Conservation (phyloP, 352 stramenopile genomes). For the Pythium apleroticum region DNA sequence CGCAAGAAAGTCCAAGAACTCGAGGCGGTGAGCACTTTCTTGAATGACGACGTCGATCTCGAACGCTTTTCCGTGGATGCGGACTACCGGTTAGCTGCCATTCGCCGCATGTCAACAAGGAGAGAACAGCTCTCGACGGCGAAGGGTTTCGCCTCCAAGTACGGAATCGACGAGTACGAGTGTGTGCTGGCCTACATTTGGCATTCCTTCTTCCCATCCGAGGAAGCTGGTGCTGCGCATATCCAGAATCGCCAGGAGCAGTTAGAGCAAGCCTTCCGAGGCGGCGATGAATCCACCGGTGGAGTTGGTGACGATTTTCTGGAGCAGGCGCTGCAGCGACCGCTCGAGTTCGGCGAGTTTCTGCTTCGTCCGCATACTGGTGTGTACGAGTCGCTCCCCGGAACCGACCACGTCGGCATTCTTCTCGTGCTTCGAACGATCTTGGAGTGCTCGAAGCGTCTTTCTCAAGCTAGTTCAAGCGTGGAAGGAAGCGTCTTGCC, state of each 20-base stretch:
- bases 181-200: slow-evolving; percentile 69
- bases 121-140: slow-evolving; percentile 49
- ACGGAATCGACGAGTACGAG: slow-evolving; percentile 58
- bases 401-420: slow-evolving; percentile 68
- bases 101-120: slow-evolving; percentile 50
- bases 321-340: slow-evolving; percentile 60
- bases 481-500: slow-evolving; percentile 31
- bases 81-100: slow-evolving; percentile 47
- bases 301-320: slow-evolving; percentile 45
- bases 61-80: slow-evolving; percentile 50
- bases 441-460: slow-evolving; percentile 73
- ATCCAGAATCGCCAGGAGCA: slow-evolving; percentile 48
- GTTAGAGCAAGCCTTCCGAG: slow-evolving; percentile 63
- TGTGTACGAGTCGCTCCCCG: slow-evolving; percentile 58
- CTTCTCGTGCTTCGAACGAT: slow-evolving; percentile 71
- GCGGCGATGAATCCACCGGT: slow-evolving; percentile 15
- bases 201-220: slow-evolving; percentile 32
- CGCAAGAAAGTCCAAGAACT: slow-evolving; percentile 63
- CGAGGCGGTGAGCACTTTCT: slow-evolving; percentile 60
- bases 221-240: neutral
- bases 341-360: slow-evolving; percentile 53
- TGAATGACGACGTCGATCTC: slow-evolving; percentile 59
- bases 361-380: slow-evolving; percentile 36
- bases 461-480: slow-evolving; percentile 21
- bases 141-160: slow-evolving; percentile 65